Evolutionary conservation across 176 grass and related monocot species (phyloP), one percentile per base, ranked within the genome.

Genomic region (Calamus simplicifolius): DNA sequence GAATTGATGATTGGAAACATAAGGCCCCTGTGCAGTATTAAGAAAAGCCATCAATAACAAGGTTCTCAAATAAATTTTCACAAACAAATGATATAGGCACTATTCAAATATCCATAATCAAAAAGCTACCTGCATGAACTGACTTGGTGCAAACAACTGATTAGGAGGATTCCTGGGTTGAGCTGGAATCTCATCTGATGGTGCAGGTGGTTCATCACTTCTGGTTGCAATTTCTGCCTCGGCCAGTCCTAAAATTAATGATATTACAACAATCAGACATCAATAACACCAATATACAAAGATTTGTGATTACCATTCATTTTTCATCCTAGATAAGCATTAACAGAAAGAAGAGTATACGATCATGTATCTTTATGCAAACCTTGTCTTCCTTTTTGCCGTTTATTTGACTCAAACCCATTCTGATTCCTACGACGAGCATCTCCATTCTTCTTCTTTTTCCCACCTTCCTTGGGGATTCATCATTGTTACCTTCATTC

Each of bases 71-170:
- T 19, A 43, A 43, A 21, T 18, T 19, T 56, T 56, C 4, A 38
- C 10, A 52, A 63, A 19, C 2, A 50, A 61, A 59, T 49, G 49
- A 38, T 4, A 49, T 23, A 16, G 6, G 35, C 23, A 58, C 15
- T 26, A n/a, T 6, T 5, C 54, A 59, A 63, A 61, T 56, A 38
- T 17, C 19, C 18, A 62, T 8, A 16, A 68, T 8, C 54, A 80
- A 62, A 21, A 48, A 79, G 23, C 52, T 72, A 95, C 90, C 90
- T 95, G 90, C 73, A 95, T 89, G 15, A 95, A 66, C 68, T 83
- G 90, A 56, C 50, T 86, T 69, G 82, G 56, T 28, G 70, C 68
- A 77, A 89, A 76, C 55, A 89, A 89, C 38, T 77, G 82, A 64
- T 71, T 83, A 18, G 90, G 65, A 62, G 66, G 68, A 67, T 69